Evolutionary conservation across 2,329 filamentous ascomycete species (phyloP).

Genomic region (Acarospora socialis): DNA sequence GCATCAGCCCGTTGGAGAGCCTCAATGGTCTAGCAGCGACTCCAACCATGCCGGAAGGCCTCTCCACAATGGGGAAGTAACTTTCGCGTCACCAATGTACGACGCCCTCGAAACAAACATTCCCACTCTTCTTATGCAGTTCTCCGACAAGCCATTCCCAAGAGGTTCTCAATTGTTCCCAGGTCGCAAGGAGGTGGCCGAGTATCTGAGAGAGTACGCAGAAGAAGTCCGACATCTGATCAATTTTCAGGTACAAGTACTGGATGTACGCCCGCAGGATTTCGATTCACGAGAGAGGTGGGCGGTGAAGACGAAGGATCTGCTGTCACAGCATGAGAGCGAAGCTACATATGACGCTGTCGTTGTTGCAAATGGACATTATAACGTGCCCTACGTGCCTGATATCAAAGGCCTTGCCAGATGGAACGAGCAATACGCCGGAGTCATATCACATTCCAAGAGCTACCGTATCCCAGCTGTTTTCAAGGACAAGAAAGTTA

Average conservation of each 20-base stretch:
- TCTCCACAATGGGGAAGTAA: slow-evolving; percentile 27
- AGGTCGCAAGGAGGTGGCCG: slow-evolving; percentile 51
- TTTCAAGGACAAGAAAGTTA: slow-evolving; percentile 56
- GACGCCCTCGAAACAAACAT: slow-evolving; percentile 76
- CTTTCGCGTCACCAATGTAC: slow-evolving; percentile 76
- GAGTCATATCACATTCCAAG: slow-evolving; percentile 59
- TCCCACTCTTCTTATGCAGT: slow-evolving; percentile 66
- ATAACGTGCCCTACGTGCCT: slow-evolving; percentile 54
- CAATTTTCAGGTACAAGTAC: slow-evolving; percentile 55
- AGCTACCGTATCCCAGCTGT: slow-evolving; percentile 53
- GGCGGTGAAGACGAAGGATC: slow-evolving; percentile 42
- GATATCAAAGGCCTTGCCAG: slow-evolving; percentile 42
- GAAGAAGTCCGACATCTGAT: slow-evolving; percentile 53
- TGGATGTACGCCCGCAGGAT: slow-evolving; percentile 36
- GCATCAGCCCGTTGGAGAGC: slow-evolving; percentile 47
- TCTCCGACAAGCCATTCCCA: slow-evolving; percentile 54
- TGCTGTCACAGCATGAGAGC: slow-evolving; percentile 29
- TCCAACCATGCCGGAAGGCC: slow-evolving; percentile 11
- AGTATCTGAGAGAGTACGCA: slow-evolving; percentile 62
- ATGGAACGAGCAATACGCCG: slow-evolving; percentile 47
- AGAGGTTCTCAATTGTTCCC: slow-evolving; percentile 58
- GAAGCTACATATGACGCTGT: slow-evolving; percentile 55
- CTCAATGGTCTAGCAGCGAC: slow-evolving; percentile 32
- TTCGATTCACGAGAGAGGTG: slow-evolving; percentile 33
- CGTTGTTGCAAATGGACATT: slow-evolving; percentile 63